Conservation (phyloP, 768 basidiomycete species). For the Mrakia hoshinonis region DNA sequence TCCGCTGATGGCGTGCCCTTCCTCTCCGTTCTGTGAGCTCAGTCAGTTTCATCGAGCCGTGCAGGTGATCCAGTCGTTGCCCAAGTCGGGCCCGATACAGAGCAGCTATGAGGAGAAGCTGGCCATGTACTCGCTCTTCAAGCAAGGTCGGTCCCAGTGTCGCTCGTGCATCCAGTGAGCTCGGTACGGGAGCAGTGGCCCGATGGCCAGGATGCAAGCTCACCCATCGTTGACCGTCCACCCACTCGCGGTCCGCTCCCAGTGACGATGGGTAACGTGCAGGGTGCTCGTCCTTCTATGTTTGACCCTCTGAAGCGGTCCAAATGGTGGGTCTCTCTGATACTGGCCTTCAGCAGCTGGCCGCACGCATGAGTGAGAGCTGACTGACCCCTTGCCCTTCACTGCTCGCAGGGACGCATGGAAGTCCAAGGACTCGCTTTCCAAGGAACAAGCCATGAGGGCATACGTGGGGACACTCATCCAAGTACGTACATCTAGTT, state of each 20-base stretch:
- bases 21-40: not conserved
- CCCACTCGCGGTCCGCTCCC: not conserved
- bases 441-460: slow-evolving; percentile 17
- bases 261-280: slow-evolving; percentile 24
- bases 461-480: slow-evolving; percentile 20
- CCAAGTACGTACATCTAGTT: slow-evolving; percentile 8
- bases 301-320: slow-evolving; percentile 21
- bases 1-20: not conserved
- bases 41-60: slow-evolving; percentile 23
- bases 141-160: slow-evolving; percentile 25
- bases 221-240: not conserved
- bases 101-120: slow-evolving; percentile 24
- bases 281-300: slow-evolving; percentile 19
- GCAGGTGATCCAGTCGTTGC: slow-evolving; percentile 18
- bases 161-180: no score
- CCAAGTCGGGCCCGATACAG: slow-evolving; percentile 20
- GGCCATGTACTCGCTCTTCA: slow-evolving; percentile 18
- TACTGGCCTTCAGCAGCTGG: no score
- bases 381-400: not conserved
- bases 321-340: slow-evolving; percentile 21
- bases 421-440: slow-evolving; percentile 12
- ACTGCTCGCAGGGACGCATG: slow-evolving; percentile 18
- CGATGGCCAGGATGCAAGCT: not conserved
- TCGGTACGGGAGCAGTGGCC: no score
- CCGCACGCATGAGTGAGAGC: not conserved